Evolutionary conservation across 331 rosid genomes (phyloP), one percentile per base, ranked within the genome.

Genomic region (Pyracantha coccinea): DNA sequence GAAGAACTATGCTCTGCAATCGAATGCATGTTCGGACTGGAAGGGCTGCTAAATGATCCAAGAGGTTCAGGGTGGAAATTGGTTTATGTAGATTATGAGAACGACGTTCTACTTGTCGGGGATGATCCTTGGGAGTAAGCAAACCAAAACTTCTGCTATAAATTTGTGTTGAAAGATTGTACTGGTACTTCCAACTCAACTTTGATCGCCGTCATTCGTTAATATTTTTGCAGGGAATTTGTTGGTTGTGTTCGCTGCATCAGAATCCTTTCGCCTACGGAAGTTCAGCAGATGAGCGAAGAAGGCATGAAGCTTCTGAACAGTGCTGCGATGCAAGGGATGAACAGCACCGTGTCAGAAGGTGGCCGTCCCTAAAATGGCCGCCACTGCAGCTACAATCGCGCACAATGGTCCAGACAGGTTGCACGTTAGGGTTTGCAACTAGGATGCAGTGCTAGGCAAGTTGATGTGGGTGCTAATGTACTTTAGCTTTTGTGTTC

Each of bases 41-140:
- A 92, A 65, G 97, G 99, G 69, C 81, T 95, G 78, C 91, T 95
- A 62, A 95, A 89, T 59, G 97, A 95, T 77, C 91, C 91, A 1
- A 95, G 85, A 85, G 98, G 98, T 74, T 89, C 99, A 3, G 94
- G 92, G 44, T 95, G 99, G 99, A 95, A 95, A 74, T 60, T 95
- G 83, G 99, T 95, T 28, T 95, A 95, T 38, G 99, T 95, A 41
- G 99, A 95, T 78, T 95, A 88, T 67, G 99, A 95, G 80, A 92
- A 77, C 8, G 99, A 95, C 66, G 99, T 95, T 73, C 87, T 95
- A 21, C 98, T 95, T 68, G 91, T 95, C 41, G 99, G 99, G 9
- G 99, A 95, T 78, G 99, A 95, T 83, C 99, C 99, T 14, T 95
- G 99, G 99, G 99, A 95, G 99, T 95, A 84, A 88, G 98, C 81